These are phyloP conservation scores for Opeltia flavorubescens DNA, from an alignment of 495 filamentous ascomycete species.

Conservation along the genomic window DNA sequence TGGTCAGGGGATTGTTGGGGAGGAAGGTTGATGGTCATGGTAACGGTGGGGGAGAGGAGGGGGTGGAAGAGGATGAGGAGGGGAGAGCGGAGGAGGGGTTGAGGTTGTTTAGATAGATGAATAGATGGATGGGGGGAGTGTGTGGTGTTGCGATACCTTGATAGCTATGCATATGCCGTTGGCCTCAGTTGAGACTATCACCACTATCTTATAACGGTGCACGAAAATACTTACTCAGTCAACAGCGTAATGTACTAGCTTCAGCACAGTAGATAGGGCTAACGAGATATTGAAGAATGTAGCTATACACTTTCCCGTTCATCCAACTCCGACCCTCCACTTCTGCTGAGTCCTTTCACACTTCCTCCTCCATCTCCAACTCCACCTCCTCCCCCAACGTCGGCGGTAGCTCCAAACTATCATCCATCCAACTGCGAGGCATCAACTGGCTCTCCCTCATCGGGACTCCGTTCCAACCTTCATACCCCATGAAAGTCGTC, in stretches of 20 bases:
- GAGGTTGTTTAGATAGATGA: slow-evolving; percentile 64
- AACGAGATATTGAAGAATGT: no score
- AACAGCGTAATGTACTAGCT: no score
- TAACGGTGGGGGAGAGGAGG: slow-evolving; percentile 35
- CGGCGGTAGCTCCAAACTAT: slow-evolving; percentile 29
- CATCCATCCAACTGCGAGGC: slow-evolving; percentile 38
- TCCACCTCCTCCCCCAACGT: slow-evolving; percentile 27
- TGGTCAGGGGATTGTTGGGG: slow-evolving; percentile 82
- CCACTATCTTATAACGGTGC: no score
- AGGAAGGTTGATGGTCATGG: slow-evolving; percentile 61
- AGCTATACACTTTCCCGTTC: no score
- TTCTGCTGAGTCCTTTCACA: slow-evolving; percentile 8
- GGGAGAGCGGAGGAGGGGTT: slow-evolving; percentile 53
- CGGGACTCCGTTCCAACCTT: slow-evolving; percentile 12
- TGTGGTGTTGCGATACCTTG: no score
- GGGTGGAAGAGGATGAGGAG: slow-evolving; percentile 42
- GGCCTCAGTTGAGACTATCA: no score
- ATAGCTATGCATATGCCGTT: no score
- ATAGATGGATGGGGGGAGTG: no score
- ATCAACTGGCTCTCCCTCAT: slow-evolving; percentile 34
- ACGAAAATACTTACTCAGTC: no score
- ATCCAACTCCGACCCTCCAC: not conserved
- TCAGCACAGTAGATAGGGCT: no score
- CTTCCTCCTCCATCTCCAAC: slow-evolving; percentile 34
- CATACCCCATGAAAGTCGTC: slow-evolving; percentile 1